A percentile compares a stretch with the other conserved stretches of the same genome.
Evolutionary conservation across 176 grass and related monocot species (phyloP).

Genomic region (barley (Hordeum vulgare)): DNA sequence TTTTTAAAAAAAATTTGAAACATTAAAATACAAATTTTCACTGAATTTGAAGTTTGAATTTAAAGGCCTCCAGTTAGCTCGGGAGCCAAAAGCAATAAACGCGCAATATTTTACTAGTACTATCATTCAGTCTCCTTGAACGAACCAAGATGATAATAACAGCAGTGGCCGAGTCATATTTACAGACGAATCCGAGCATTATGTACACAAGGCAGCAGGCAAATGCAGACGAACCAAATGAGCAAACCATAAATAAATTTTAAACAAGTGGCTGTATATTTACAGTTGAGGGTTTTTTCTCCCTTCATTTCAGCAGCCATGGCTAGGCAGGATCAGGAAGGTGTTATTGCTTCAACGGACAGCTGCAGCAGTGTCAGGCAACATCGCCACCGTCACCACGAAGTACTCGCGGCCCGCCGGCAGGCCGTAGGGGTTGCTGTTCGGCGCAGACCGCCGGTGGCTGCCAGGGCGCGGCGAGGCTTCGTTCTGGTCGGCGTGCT

Average conservation of each 20-base stretch:
- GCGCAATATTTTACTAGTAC: too few relatives aligned
- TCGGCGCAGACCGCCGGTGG: slow-evolving; percentile 23
- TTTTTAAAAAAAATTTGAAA: too few relatives aligned
- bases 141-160: slow-evolving; percentile 17
- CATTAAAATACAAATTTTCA: too few relatives aligned
- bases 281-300: slow-evolving; percentile 61
- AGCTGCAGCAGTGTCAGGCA: slow-evolving; percentile 54
- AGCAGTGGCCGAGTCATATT: slow-evolving; percentile 33
- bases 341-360: slow-evolving; percentile 32
- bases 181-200: slow-evolving; percentile 16
- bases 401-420: slow-evolving; percentile 80
- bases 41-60: too few relatives aligned
- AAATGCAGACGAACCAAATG: slow-evolving; percentile 6
- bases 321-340: slow-evolving; percentile 84
- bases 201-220: neutral
- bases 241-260: slow-evolving; percentile 4
- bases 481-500: slow-evolving; percentile 21
- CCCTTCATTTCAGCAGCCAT: slow-evolving; percentile 93
- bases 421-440: slow-evolving; percentile 53
- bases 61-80: too few relatives aligned
- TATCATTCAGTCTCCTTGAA: slow-evolving; percentile 37
- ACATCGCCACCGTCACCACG: slow-evolving; percentile 90
- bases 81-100: too few relatives aligned
- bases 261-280: slow-evolving; percentile 31
- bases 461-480: slow-evolving; percentile 4